phyloP scores from a whole-genome alignment of 2,329 filamentous ascomycete genomes.

The Fusarium tuaranense region DNA sequence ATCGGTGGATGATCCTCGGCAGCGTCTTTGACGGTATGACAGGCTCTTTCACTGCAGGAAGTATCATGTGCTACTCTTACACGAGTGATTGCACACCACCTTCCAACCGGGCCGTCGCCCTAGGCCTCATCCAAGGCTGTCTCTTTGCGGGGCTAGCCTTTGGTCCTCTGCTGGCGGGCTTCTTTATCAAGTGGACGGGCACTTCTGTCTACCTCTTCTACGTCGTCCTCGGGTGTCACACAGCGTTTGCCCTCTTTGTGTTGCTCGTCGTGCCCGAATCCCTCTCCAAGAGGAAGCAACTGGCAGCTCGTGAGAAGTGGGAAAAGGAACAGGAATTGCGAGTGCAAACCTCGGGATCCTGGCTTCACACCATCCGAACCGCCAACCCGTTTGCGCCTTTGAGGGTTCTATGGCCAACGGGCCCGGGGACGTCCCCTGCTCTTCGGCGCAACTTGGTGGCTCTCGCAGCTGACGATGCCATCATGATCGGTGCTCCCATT shows the following conservation, averaged over 20 bases:
- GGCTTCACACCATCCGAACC: constrained; percentile 53
- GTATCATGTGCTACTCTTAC: constrained; percentile 84
- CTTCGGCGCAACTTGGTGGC: constrained; percentile 86
- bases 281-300: constrained; percentile 78
- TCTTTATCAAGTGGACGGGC: constrained; percentile 81
- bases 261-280: constrained; percentile 85
- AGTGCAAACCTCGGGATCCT: constrained; percentile 39
- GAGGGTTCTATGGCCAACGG: constrained; percentile 80
- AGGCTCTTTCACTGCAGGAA: constrained; percentile 89
- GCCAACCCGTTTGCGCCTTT: constrained; percentile 82
- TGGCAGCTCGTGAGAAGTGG: constrained; percentile 77
- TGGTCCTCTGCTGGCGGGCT: constrained; percentile 84
- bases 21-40: constrained; percentile 83
- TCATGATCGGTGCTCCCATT: constrained; percentile 85
- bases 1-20: constrained; percentile 83
- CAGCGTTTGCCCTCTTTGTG: constrained; percentile 79
- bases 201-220: constrained; percentile 90
- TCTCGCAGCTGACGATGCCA: constrained; percentile 83
- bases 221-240: constrained; percentile 77
- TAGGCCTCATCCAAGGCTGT: constrained; percentile 91
- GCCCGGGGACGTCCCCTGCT: constrained; percentile 66
- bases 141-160: constrained; percentile 90
- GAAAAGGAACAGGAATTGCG: constrained; percentile 57
- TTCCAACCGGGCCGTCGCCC: constrained; percentile 81
- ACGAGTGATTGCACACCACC: constrained; percentile 89